Percentiles rank a stretch among this genome's conserved stretches.
phyloP scores from a whole-genome alignment of 352 stramenopile species.

The Globisporangium echinulatum region DNA sequence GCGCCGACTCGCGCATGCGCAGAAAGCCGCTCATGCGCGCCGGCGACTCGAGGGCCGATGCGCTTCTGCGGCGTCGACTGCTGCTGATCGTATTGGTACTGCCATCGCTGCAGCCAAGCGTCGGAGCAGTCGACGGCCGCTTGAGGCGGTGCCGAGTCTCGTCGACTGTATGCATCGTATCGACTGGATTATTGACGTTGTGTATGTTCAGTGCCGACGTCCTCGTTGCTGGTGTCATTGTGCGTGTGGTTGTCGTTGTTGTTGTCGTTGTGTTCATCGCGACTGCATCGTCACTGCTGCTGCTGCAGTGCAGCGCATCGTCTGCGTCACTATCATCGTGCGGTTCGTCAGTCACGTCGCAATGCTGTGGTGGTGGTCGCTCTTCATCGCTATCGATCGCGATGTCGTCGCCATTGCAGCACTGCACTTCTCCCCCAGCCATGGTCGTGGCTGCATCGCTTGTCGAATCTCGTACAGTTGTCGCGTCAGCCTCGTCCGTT shows the following conservation, averaged over 20 bases:
- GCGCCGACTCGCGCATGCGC: conserved; percentile 20
- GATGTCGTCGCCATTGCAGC: no score
- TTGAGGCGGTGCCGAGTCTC: conserved; percentile 13
- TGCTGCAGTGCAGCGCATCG: background rate
- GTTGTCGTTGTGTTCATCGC: background rate
- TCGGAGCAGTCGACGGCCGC: conserved; percentile 14
- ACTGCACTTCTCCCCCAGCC: no score
- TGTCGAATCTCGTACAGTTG: no score
- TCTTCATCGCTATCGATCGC: no score
- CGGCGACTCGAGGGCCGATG: background rate
- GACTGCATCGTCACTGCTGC: background rate
- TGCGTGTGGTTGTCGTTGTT: background rate
- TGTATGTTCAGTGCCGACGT: background rate
- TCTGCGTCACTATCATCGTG: no score
- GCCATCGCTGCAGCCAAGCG: conserved; percentile 16
- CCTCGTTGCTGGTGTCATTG: background rate
- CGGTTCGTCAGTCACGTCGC: background rate
- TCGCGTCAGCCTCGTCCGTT: no score
- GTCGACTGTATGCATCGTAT: conserved; percentile 10
- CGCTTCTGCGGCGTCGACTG: conserved; percentile 18
- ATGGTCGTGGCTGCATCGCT: no score
- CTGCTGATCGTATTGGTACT: conserved; percentile 23
- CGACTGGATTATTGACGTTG: background rate
- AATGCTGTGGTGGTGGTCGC: background rate
- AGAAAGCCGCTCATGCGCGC: conserved; percentile 20